Evolutionary conservation across 768 basidiomycete species (phyloP).

Genomic region (Mycena olivaceomarginata): DNA sequence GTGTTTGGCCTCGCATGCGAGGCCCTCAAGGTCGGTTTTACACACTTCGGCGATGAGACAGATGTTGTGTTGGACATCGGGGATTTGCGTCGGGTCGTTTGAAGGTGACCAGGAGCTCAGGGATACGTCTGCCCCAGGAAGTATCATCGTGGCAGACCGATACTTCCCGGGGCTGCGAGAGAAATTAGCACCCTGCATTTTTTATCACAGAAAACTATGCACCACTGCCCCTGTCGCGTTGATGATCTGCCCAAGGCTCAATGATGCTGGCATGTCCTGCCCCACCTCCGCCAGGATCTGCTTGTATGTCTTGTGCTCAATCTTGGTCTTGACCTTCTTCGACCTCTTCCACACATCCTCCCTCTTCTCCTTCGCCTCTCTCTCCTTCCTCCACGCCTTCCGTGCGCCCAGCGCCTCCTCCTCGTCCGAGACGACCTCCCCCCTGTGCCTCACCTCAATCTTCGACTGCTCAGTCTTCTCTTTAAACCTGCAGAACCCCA

Average conservation of each 20-base stretch:
- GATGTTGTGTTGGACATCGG: constrained; percentile 97
- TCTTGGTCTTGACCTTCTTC: constrained; percentile 88
- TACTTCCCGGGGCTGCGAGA: constrained; percentile 86
- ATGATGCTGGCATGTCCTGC: constrained; percentile 65
- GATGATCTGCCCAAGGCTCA: constrained; percentile 90
- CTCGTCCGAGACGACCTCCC: constrained; percentile 85
- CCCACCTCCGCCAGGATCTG: constrained; percentile 94
- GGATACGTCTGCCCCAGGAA: constrained; percentile 85
- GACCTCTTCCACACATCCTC: constrained; percentile 92
- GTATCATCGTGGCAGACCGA: too few species aligned
- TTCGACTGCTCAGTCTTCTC: constrained; percentile 93
- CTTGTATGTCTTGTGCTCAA: constrained; percentile 98
- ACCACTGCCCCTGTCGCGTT: constrained; percentile 97
- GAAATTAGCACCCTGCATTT: constrained; percentile 9
- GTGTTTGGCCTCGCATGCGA: constrained; percentile 92
- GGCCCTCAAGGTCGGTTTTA: constrained; percentile 89
- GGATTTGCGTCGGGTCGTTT: constrained; percentile 90
- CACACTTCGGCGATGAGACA: constrained; percentile 90
- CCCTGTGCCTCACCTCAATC: constrained; percentile 84
- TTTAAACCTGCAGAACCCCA: constrained; percentile 90
- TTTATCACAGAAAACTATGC: constrained; percentile 54
- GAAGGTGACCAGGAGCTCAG: constrained; percentile 90
- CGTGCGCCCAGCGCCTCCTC: constrained; percentile 72
- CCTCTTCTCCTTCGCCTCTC: constrained; percentile 74
- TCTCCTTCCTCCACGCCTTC: constrained; percentile 71